phyloP scores from a whole-genome alignment of 164 flowering plant genomes.

The Cinnamomum chago region DNA sequence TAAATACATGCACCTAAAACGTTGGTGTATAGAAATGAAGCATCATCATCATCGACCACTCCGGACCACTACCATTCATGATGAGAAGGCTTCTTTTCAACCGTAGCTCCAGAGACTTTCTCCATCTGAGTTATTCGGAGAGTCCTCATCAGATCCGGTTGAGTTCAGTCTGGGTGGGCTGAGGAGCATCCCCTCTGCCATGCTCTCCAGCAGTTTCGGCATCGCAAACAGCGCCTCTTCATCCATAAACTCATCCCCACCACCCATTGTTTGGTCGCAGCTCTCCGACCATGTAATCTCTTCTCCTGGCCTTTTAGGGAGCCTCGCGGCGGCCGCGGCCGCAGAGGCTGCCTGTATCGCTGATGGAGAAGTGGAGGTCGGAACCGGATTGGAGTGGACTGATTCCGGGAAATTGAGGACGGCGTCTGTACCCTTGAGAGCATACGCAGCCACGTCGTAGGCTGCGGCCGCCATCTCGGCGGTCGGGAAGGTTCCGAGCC shows the following conservation, averaged over 20 bases:
- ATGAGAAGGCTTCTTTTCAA: not conserved
- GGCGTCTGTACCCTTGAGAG: slow-evolving; percentile 54
- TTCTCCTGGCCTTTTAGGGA: slow-evolving; percentile 1
- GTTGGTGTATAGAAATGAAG: no score
- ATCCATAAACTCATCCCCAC: slow-evolving; percentile 32
- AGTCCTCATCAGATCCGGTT: slow-evolving; percentile 18
- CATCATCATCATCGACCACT: no score
- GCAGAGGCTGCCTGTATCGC: slow-evolving; percentile 60
- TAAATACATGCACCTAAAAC: no score
- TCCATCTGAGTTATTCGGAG: slow-evolving; percentile 27
- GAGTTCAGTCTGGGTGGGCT: slow-evolving; percentile 48
- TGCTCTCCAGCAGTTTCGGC: slow-evolving; percentile 47
- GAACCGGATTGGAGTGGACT: slow-evolving; percentile 28
- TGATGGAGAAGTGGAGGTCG: slow-evolving; percentile 39
- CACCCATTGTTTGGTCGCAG: not conserved
- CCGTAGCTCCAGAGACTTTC: slow-evolving; percentile 38
- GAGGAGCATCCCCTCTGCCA: slow-evolving; percentile 62
- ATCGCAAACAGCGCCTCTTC: slow-evolving; percentile 46
- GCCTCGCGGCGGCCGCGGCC: slow-evolving; percentile 37
- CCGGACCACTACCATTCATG: no score
- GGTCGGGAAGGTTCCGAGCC: slow-evolving; percentile 81
- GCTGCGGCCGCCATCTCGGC: slow-evolving; percentile 81
- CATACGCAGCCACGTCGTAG: slow-evolving; percentile 74
- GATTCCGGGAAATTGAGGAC: slow-evolving; percentile 55
- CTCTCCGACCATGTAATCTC: not conserved